phyloP scores from a whole-genome alignment of 208 protist species.

The Tritrichomonas foetus region DNA sequence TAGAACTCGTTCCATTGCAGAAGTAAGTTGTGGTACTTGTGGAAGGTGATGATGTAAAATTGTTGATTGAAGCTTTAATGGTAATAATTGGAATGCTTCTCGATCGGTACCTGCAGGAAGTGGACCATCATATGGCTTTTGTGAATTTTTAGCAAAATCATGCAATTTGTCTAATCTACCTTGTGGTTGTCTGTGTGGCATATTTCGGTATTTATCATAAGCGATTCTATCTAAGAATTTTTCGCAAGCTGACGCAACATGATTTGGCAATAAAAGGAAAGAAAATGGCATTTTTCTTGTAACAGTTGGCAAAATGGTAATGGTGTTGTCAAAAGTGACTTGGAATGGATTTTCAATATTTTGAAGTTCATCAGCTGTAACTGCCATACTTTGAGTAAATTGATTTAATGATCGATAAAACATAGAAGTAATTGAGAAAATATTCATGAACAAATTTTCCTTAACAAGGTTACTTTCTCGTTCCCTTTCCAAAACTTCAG shows the following conservation, averaged over 20 bases:
- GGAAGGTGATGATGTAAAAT: neutral
- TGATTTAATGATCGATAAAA: neutral
- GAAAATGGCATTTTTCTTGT: no score
- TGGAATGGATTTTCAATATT: neutral
- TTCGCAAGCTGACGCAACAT: no score
- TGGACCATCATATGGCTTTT: no score
- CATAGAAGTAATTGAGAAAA: neutral
- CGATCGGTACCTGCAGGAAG: neutral
- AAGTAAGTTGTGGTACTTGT: neutral
- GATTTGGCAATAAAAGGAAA: no score
- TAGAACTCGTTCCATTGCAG: neutral
- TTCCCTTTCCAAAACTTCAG: neutral
- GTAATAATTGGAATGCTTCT: neutral
- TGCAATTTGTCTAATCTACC: no score
- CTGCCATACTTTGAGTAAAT: neutral
- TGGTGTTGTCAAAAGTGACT: neutral
- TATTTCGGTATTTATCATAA: no score
- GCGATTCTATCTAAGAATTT: no score
- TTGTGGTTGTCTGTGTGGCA: no score
- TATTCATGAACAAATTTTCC: neutral
- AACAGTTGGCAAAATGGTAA: neutral
- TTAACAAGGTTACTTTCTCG: neutral
- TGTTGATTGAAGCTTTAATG: neutral
- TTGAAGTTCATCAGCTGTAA: neutral
- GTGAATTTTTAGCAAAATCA: no score